Evolutionary conservation across 495 filamentous ascomycete species (phyloP), one percentile per base, ranked within the genome.

Genomic region (Aspergillus taichungensis): DNA sequence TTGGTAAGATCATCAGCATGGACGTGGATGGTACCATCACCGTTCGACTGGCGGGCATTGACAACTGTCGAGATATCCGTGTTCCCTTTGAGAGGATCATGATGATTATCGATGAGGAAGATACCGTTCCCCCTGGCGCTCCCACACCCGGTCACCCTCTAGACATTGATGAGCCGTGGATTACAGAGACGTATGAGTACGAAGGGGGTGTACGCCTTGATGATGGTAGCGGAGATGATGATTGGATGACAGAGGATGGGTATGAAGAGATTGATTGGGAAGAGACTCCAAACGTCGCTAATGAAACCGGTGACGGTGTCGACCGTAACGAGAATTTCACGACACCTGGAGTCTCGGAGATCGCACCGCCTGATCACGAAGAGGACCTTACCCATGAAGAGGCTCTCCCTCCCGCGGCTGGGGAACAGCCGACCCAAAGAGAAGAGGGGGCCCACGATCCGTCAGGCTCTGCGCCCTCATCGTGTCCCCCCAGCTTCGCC

Each of bases 1-100:
- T 82, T 46, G 80, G 79, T 4, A 75, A 79, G 49, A 62, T 84
- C 14, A 60, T 80, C 9, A 68, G 75, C 38, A 60, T 77, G 6
- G 65, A 68, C 24, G 52, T 73, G 9, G 75, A 80, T 55, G 80
- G 80, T 1, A 52, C 60, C 5, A 51, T 80, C 6, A 72, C 65
- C 2, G 67, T 84, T 30, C 67, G 78, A 14, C 59, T 84, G 35
- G 72, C 73, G 10, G 72, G 67, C 5, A 39, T 67, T 18, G 51
- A 62, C 11, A 51, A 67, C n/a, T 68, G 69, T 13, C 55, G 58
- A 11, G 79, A 83, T 48, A 51, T 81, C 39, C 62, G 52, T 9
- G 54, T 79, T 35, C 49, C 66, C 2, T 42, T 64, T 8, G 77
- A 82, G 45, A 59, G 66, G 32, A 58, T 77, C 9, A 48, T 64